Percentiles rank a stretch among this genome's conserved stretches.
These are phyloP conservation scores for Hemerocallis citrina DNA, from an alignment of 106 monocot genomes.

Conservation along the genomic window DNA sequence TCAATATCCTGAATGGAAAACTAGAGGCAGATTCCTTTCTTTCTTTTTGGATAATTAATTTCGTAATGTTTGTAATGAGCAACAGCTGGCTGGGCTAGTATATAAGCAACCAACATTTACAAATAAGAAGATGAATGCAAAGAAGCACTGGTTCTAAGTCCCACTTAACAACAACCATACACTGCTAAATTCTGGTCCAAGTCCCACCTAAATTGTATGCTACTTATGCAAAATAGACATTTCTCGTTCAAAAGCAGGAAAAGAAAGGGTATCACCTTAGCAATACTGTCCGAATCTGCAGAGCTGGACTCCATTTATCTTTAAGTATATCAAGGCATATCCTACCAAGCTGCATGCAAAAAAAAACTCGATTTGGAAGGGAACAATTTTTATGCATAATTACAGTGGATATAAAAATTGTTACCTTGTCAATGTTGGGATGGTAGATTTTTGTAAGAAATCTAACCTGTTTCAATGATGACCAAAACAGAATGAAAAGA, in stretches of 20 bases:
- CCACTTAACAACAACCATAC: no score
- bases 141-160: no score
- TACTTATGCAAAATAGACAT: no score
- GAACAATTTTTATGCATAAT: background rate
- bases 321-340: conserved; percentile 99
- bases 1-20: no score
- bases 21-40: no score
- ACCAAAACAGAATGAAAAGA: conserved; percentile 2
- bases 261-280: conserved; percentile 45
- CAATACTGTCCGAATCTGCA: conserved; percentile 93
- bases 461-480: conserved; percentile 53
- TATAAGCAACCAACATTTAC: no score
- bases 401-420: background rate
- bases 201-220: no score
- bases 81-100: no score
- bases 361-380: background rate
- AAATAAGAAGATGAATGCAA: no score
- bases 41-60: no score
- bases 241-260: background rate
- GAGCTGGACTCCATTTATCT: conserved; percentile 99
- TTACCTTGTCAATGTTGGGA: conserved; percentile 98
- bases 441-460: conserved; percentile 98
- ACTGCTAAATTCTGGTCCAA: no score
- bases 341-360: conserved; percentile 70
- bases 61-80: no score